A percentile compares a stretch with the other conserved stretches of the same genome.
Evolutionary conservation across 108 stramenopile genomes (phyloP).

Genomic region (Stephanodiscus minutulus): DNA sequence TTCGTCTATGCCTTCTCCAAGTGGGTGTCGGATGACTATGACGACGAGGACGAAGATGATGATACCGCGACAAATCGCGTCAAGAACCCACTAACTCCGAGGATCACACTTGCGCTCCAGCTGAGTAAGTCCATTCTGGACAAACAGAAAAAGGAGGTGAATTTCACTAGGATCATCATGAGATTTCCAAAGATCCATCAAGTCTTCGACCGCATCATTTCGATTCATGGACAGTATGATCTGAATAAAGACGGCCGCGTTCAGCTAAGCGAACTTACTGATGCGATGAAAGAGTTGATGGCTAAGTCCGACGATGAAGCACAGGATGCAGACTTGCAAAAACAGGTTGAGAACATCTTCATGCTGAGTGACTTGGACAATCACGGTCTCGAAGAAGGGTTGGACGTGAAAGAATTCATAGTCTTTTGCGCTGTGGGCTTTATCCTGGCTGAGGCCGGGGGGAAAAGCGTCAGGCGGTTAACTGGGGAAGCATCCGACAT

Average conservation of each 20-base stretch:
- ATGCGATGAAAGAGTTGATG: constrained; percentile 49
- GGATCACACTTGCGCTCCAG: constrained; percentile 44
- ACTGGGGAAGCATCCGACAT: constrained; percentile 44
- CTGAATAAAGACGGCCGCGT: constrained; percentile 29
- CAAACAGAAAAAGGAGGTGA: constrained; percentile 39
- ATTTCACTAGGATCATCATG: constrained; percentile 50
- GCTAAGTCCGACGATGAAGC: constrained; percentile 12
- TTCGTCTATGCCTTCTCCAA: constrained; percentile 51
- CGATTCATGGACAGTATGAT: constrained; percentile 37
- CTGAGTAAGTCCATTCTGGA: constrained; percentile 46
- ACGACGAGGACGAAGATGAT: constrained; percentile 38
- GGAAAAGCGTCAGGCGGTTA: constrained; percentile 40
- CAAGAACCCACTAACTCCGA: constrained; percentile 39
- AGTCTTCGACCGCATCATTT: constrained; percentile 50
- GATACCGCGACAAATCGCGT: constrained; percentile 25
- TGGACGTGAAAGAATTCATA: constrained; percentile 52
- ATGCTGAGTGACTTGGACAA: constrained; percentile 51
- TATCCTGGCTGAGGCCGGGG: constrained; percentile 51
- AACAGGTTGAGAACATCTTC: constrained; percentile 49
- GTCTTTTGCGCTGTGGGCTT: constrained; percentile 54
- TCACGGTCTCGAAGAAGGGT: constrained; percentile 36
- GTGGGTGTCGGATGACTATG: constrained; percentile 42
- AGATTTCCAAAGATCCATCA: constrained; percentile 53
- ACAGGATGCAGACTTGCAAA: constrained; percentile 18
- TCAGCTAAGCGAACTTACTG: constrained; percentile 34